Conservation (phyloP, 78 protist genomes). For the Monocercomonoides exilis region DNA sequence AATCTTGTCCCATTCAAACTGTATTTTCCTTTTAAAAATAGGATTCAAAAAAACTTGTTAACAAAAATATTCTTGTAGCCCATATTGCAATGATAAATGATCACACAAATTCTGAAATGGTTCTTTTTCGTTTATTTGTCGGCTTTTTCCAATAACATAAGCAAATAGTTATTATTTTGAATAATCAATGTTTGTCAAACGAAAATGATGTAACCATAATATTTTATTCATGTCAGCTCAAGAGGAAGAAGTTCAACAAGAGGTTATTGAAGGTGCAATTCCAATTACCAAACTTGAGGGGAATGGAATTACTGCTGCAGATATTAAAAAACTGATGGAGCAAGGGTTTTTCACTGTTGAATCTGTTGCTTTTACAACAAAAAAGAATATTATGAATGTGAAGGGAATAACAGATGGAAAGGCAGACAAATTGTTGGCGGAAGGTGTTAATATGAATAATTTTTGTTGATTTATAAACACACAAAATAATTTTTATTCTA, state of each 20-base stretch:
- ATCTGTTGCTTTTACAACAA: conserved; percentile 44
- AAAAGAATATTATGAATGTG: conserved; percentile 56
- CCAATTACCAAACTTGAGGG: conserved; percentile 15
- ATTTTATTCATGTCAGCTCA: too few species aligned
- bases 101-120: too few species aligned
- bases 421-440: conserved; percentile 83
- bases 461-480: background rate
- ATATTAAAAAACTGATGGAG: conserved; percentile 79
- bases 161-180: too few species aligned
- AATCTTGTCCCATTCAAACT: too few species aligned
- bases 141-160: too few species aligned
- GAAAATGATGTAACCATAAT: too few species aligned
- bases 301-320: conserved; percentile 68
- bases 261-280: background rate
- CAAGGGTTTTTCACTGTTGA: conserved; percentile 86
- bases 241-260: conserved; percentile 5
- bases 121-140: too few species aligned
- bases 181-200: too few species aligned
- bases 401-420: conserved; percentile 92
- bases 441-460: background rate
- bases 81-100: too few species aligned
- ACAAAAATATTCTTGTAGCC: too few species aligned
- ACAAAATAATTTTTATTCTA: background rate
- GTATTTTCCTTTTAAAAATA: too few species aligned
- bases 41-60: too few species aligned